phyloP scores from a whole-genome alignment of 352 stramenopile species.

The Blastocystis sp. region DNA sequence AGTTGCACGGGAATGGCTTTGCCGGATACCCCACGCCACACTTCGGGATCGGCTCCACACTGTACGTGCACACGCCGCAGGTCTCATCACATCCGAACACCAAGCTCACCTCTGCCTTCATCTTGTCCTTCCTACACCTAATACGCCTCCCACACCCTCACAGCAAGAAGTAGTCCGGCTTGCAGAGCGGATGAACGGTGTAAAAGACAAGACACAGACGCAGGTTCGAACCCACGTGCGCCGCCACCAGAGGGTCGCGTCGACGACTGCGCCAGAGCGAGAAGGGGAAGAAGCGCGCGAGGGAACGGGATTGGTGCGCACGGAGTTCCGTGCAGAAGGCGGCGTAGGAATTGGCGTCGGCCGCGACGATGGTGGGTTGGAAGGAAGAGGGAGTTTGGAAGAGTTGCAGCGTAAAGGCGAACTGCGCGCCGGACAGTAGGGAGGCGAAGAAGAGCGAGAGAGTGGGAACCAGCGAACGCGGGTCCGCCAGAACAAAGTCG shows the following conservation, averaged over 20 bases:
- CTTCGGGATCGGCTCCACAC: background rate
- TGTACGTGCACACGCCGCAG: constrained; percentile 56
- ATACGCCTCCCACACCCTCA: background rate
- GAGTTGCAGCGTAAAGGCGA: constrained; percentile 33
- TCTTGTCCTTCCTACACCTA: background rate
- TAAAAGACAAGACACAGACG: constrained; percentile 48
- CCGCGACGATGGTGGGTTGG: constrained; percentile 29
- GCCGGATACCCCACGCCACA: constrained; percentile 36
- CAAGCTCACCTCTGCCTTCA: constrained; percentile 24
- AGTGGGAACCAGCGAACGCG: constrained; percentile 23
- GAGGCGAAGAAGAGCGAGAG: constrained; percentile 27
- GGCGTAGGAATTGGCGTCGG: constrained; percentile 39
- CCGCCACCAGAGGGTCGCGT: constrained; percentile 12
- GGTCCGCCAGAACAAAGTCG: constrained; percentile 36
- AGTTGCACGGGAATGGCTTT: constrained; percentile 40
- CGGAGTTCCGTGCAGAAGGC: constrained; percentile 39
- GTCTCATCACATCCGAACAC: constrained; percentile 58
- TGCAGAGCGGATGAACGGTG: constrained; percentile 30
- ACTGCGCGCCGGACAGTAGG: constrained; percentile 38
- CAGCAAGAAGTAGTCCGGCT: constrained; percentile 21
- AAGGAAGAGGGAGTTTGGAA: background rate
- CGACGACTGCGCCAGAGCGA: background rate
- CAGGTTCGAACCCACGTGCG: constrained; percentile 33
- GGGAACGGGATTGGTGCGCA: background rate
- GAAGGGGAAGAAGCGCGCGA: background rate